These are phyloP conservation scores for Neurospora sp. DNA, from an alignment of 495 filamentous ascomycete species.

Conservation along the genomic window DNA sequence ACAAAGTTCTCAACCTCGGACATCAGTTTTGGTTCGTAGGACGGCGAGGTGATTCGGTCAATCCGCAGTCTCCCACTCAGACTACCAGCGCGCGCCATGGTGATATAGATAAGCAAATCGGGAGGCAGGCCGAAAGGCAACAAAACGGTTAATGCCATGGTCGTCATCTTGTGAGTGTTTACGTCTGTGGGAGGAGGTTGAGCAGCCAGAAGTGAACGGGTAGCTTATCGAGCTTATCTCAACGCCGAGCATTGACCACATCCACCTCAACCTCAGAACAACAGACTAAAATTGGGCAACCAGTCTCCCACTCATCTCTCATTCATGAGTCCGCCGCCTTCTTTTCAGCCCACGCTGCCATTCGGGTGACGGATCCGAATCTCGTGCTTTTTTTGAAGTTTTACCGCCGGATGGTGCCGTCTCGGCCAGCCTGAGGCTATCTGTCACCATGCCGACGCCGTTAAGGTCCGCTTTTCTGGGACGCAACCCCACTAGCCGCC, in stretches of 20 bases:
- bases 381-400: background rate
- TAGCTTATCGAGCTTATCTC: background rate
- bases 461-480: background rate
- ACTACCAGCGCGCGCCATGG: background rate
- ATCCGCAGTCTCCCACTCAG: background rate
- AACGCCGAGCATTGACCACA: background rate
- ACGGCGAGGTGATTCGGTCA: background rate
- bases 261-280: background rate
- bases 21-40: background rate
- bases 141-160: background rate
- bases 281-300: no score
- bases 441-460: background rate
- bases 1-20: background rate
- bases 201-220: background rate
- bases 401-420: background rate
- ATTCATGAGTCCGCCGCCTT: background rate
- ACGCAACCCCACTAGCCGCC: background rate
- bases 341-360: background rate
- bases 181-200: background rate
- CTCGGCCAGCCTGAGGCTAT: background rate
- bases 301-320: background rate
- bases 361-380: background rate
- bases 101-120: no score
- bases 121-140: no score
- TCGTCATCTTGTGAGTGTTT: background rate